Evolutionary conservation across 345 rosid species (phyloP).

Genomic region (Tarenaya hassleriana): DNA sequence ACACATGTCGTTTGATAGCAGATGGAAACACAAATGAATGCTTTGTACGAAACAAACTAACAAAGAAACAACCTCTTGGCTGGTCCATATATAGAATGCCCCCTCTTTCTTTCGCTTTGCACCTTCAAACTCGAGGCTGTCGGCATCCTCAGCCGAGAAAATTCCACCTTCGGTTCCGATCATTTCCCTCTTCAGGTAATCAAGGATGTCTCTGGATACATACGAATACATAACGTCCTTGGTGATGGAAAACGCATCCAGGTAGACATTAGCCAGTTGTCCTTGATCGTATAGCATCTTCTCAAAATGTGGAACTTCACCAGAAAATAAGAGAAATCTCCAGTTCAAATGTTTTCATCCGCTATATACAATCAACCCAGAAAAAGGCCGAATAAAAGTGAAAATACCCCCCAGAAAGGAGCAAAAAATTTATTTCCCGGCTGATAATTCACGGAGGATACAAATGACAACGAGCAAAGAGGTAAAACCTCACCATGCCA

Average conservation of each 20-base stretch:
- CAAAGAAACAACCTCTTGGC: constrained; percentile 49
- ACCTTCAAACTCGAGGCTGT: constrained; percentile 64
- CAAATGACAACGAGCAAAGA: not conserved
- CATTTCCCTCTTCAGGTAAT: constrained; percentile 91
- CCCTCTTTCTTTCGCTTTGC: constrained; percentile 71
- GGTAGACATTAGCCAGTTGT: constrained; percentile 68
- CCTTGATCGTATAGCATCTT: constrained; percentile 95
- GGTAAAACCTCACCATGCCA: constrained; percentile 80
- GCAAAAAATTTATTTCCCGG: too few species aligned
- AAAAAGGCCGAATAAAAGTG: too few species aligned
- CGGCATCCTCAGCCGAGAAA: constrained; percentile 93
- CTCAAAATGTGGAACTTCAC: constrained; percentile 97
- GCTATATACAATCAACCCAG: too few species aligned
- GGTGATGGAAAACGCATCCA: constrained; percentile 68
- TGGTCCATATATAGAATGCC: constrained; percentile 80
- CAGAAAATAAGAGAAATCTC: constrained; percentile 1
- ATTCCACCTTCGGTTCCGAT: constrained; percentile 74
- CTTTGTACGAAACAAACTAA: not conserved
- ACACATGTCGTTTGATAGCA: not conserved
- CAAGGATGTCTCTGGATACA: constrained; percentile 64
- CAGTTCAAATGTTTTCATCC: not conserved
- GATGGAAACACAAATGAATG: not conserved
- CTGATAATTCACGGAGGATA: too few species aligned
- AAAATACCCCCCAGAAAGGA: too few species aligned
- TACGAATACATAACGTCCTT: constrained; percentile 58